Base-by-base conservation (phyloP, 768 basidiomycete species). In the Kondoa malvinella region DNA sequence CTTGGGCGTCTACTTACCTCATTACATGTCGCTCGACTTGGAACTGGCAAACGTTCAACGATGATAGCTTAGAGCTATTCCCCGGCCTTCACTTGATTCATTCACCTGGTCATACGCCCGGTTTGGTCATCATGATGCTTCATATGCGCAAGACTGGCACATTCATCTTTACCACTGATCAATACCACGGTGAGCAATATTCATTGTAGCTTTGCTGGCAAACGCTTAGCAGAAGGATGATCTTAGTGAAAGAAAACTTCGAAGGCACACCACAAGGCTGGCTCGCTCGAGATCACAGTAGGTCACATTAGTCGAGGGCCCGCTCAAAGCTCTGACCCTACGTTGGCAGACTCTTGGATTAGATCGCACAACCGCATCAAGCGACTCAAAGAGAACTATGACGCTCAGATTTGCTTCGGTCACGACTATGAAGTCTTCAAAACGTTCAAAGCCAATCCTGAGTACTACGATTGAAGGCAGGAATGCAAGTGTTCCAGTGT, bases 41-140 rank as follows among this genome's bases (percentile, higher is more conserved):
- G 30, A 67, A 67, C 26, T 70, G 69, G 66, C 40, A 66, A 56
- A 34, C 63, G 4, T 30, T 70, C 29, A 40, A 67, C 58, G 69
- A 70, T 27, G n/a, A 40, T n/a, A n/a, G 50, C 26, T 25, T 67
- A 14, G 69, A 70, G 34, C 66, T 70, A 21, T 30, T 57, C 57
- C 67, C 59, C 25, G 68, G 69, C 66, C 63, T 70, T 26, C 60
- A 56, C 33, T 58, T 70, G 1, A 65, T 67, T 40, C 69, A 67
- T 31, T 60, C 62, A 2, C 69, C 69, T 34, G 69, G 69, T 31
- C 69, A 70, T 50, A 67, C 69, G 17, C 67, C 67, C 29, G 69
- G 69, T 32, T 57, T 70, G 69, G 58, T 70, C 40, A 60, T 34
- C 56, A 65, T 70, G 34, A 66, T 67, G 50, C 15, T 70, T 34